Evolutionary conservation across 148 eudicot species (phyloP).

Genomic region (Persicaria tinctoria): DNA sequence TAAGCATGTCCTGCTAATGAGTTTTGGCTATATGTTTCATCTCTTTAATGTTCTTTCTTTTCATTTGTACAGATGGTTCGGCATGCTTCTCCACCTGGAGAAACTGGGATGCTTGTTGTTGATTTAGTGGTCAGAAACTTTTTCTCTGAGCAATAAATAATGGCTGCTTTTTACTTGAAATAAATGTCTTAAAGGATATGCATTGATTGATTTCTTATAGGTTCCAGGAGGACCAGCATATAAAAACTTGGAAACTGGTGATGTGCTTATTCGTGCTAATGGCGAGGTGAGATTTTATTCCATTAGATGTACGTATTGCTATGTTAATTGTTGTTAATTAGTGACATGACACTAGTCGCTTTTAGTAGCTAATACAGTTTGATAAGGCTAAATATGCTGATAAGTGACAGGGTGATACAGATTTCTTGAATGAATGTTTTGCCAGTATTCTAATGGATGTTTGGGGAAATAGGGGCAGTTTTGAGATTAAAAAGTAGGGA

Average conservation of each 20-base stretch:
- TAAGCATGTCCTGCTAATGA: neutral
- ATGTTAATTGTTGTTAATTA: neutral
- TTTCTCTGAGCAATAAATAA: slow-evolving; percentile 3
- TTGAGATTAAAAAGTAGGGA: neutral
- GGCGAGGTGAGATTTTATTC: slow-evolving; percentile 49
- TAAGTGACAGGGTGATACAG: too few relatives aligned
- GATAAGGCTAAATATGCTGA: too few relatives aligned
- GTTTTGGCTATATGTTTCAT: neutral
- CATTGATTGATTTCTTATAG: slow-evolving; percentile 30
- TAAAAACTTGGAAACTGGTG: slow-evolving; percentile 87
- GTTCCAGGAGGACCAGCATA: slow-evolving; percentile 97
- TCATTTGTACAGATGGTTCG: slow-evolving; percentile 68
- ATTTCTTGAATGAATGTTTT: too few relatives aligned
- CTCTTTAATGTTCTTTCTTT: slow-evolving; percentile 3
- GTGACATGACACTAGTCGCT: neutral
- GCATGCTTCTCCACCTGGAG: slow-evolving; percentile 66
- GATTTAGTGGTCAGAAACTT: slow-evolving; percentile 80
- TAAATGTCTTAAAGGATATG: neutral
- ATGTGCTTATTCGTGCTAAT: slow-evolving; percentile 83
- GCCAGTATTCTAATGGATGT: neutral
- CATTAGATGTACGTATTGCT: neutral
- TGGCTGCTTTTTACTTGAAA: neutral
- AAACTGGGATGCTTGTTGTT: slow-evolving; percentile 97
- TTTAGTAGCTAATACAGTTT: neutral
- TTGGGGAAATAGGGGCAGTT: neutral